Evolutionary conservation across 306 rosid species (phyloP).

Genomic region (Cucurbita ficifolia): DNA sequence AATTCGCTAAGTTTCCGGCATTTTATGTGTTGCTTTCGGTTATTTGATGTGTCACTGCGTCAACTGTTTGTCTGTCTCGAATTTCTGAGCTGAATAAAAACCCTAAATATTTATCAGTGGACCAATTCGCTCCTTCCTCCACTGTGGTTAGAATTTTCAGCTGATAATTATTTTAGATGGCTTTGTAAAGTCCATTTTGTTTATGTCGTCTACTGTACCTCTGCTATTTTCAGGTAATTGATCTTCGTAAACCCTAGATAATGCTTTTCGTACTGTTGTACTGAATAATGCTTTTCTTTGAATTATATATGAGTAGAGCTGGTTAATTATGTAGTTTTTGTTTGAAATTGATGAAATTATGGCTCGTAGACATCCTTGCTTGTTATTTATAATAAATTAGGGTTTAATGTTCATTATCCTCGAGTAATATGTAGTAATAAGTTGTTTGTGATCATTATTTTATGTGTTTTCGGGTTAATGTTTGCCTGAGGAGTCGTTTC

Average conservation of each 20-base stretch:
- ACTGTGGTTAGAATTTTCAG: background rate
- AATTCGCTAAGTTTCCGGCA: background rate
- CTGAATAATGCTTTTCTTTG: background rate
- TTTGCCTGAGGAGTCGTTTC: background rate
- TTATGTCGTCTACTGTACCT: background rate
- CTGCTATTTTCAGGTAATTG: background rate
- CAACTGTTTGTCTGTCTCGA: background rate
- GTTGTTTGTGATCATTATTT: background rate
- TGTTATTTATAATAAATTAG: background rate
- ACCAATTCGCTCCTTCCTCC: background rate
- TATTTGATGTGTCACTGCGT: background rate
- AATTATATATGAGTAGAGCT: background rate
- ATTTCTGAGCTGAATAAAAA: constrained; percentile 1
- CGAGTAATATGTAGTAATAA: background rate
- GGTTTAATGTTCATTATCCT: background rate
- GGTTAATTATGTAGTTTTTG: background rate
- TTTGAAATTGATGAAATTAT: background rate
- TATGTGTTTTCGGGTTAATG: background rate
- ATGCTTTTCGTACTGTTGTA: background rate
- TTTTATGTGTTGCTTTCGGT: background rate
- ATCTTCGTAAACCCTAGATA: constrained; percentile 7
- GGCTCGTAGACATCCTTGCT: background rate
- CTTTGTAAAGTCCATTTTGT: background rate
- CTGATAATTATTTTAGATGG: background rate
- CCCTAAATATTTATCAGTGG: constrained; percentile 4